A percentile compares a stretch with the other conserved stretches of the same genome.
Conservation (phyloP, 345 rosid genomes). For the Noccaea caerulescens region DNA sequence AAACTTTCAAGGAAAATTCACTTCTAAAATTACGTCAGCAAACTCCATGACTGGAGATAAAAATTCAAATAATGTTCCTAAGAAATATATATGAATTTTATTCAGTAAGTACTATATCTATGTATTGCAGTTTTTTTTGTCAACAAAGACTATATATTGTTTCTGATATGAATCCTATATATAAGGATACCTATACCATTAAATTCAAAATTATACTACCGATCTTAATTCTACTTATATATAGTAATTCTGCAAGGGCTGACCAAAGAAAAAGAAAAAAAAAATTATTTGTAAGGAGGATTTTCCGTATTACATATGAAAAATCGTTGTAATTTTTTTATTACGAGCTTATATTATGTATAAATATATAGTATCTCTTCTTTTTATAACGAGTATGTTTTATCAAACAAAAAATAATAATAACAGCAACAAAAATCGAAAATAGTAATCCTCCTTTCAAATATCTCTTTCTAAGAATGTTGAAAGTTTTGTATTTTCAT, state of each 20-base stretch:
- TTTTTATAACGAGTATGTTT: neutral
- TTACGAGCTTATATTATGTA: neutral
- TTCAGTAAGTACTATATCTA: neutral
- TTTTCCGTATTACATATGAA: neutral
- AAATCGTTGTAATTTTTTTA: neutral
- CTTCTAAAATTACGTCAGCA: neutral
- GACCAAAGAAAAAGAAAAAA: neutral
- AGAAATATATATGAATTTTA: neutral
- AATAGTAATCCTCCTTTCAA: neutral
- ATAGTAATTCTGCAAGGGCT: neutral
- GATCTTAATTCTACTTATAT: neutral
- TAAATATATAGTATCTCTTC: neutral
- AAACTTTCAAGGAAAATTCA: neutral
- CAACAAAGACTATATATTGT: too few relatives aligned
- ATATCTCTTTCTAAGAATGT: neutral
- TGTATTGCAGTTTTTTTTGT: too few relatives aligned
- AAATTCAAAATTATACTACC: too few relatives aligned
- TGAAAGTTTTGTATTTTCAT: slow-evolving; percentile 24
- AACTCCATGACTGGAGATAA: slow-evolving; percentile 3
- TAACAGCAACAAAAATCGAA: slow-evolving; percentile 10
- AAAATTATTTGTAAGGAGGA: neutral
- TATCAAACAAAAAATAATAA: neutral
- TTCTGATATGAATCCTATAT: too few relatives aligned
- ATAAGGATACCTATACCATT: too few relatives aligned
- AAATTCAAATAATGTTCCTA: neutral